These are phyloP conservation scores for Rhinocladiella similis DNA, from an alignment of 2,329 filamentous ascomycete species.

Conservation along the genomic window DNA sequence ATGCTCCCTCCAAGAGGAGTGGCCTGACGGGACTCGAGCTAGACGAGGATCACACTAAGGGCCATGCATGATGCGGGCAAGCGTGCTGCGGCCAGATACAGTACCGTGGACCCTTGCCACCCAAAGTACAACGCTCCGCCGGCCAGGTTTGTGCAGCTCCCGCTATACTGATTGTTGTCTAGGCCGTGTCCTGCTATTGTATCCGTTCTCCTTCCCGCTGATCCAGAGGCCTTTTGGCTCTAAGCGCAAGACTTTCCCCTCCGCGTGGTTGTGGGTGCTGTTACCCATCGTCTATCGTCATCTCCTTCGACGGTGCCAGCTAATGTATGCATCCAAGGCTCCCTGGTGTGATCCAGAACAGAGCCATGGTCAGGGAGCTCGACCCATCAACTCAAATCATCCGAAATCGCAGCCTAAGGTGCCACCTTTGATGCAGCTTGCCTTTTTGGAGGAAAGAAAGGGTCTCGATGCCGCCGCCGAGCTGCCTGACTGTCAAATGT, in stretches of 20 bases:
- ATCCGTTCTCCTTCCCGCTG: too few relatives aligned
- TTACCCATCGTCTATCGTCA: not conserved
- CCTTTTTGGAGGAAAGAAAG: not conserved
- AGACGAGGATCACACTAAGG: not conserved
- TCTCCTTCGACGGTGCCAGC: not conserved
- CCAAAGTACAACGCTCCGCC: too few relatives aligned
- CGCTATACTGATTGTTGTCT: not conserved
- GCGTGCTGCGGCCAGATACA: not conserved
- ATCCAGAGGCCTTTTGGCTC: too few relatives aligned
- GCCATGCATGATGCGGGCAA: not conserved
- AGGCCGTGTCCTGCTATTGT: not conserved
- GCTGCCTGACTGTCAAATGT: not conserved
- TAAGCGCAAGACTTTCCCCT: not conserved
- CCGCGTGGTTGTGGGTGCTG: not conserved
- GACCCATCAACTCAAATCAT: not conserved
- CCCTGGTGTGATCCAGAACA: not conserved
- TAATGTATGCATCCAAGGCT: not conserved
- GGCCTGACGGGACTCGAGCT: not conserved
- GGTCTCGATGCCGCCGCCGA: not conserved
- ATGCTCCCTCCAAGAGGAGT: not conserved
- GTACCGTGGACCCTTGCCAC: not conserved
- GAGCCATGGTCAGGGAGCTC: not conserved
- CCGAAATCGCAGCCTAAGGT: not conserved
- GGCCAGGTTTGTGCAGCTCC: too few relatives aligned
- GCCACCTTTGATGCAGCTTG: not conserved